Percentiles rank a stretch among this genome's conserved stretches.
phyloP scores from a whole-genome alignment of 257 asterid species.

The Nicotiana tabacum region DNA sequence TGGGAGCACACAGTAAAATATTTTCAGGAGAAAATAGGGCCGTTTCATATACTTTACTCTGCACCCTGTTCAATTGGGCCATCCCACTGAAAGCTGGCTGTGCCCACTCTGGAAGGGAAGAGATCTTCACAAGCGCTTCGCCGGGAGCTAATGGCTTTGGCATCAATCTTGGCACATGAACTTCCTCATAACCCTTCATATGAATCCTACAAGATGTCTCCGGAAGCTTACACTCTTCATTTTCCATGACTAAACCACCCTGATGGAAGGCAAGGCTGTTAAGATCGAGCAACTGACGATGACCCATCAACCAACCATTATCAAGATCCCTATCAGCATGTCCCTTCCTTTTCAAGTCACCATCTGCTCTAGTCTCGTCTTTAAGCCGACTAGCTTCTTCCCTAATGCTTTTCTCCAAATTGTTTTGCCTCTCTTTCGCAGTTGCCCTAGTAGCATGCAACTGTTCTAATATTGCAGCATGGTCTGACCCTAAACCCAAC shows the following conservation, averaged over 20 bases:
- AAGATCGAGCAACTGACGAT: conserved; percentile 39
- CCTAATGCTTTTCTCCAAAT: conserved; percentile 18
- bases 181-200: conserved; percentile 36
- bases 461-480: conserved; percentile 34
- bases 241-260: conserved; percentile 27
- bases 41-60: conserved; percentile 38
- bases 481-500: conserved; percentile 31
- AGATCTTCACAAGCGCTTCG: conserved; percentile 30
- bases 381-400: conserved; percentile 36
- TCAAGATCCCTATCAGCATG: conserved; percentile 29
- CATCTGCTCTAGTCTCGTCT: conserved; percentile 32
- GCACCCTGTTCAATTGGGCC: conserved; percentile 35
- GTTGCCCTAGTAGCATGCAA: conserved; percentile 41
- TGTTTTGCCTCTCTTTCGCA: conserved; percentile 33
- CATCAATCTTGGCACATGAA: conserved; percentile 37
- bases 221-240: conserved; percentile 33
- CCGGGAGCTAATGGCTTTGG: conserved; percentile 26
- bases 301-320: conserved; percentile 31
- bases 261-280: conserved; percentile 30
- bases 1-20: conserved; percentile 40
- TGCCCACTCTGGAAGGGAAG: conserved; percentile 44
- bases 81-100: conserved; percentile 39
- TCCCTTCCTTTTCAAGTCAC: conserved; percentile 8
- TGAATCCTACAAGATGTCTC: conserved; percentile 21
- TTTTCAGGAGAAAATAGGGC: conserved; percentile 36